Conservation (phyloP, 2,329 filamentous ascomycete species). For the Colletotrichum salicis region DNA sequence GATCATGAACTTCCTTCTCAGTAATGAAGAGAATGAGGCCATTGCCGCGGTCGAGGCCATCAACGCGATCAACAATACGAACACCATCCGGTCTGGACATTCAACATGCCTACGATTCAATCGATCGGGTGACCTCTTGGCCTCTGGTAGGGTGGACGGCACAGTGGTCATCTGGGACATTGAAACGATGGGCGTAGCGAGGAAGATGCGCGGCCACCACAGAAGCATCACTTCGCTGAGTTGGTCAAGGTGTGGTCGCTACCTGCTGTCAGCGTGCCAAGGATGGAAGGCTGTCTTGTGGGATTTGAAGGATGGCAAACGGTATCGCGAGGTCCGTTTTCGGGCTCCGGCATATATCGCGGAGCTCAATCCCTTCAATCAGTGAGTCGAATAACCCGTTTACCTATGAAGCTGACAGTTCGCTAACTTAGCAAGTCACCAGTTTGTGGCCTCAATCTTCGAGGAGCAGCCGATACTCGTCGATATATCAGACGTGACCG, state of each 20-base stretch:
- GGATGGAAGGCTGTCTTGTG: slow-evolving; percentile 97
- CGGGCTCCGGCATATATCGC: slow-evolving; percentile 95
- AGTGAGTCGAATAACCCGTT: slow-evolving; percentile 62
- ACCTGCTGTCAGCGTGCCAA: slow-evolving; percentile 90
- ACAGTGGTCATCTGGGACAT: slow-evolving; percentile 96
- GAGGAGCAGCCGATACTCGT: slow-evolving; percentile 93
- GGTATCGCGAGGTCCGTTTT: slow-evolving; percentile 87
- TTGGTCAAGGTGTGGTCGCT: slow-evolving; percentile 93
- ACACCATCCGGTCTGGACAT: slow-evolving; percentile 80
- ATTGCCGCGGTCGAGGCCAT: slow-evolving; percentile 36
- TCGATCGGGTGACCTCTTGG: slow-evolving; percentile 91
- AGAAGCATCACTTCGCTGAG: slow-evolving; percentile 93
- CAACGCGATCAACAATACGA: slow-evolving; percentile 71
- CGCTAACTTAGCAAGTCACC: slow-evolving; percentile 52
- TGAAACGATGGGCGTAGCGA: slow-evolving; percentile 95
- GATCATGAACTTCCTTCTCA: slow-evolving; percentile 68
- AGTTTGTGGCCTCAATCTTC: slow-evolving; percentile 91
- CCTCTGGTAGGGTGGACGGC: slow-evolving; percentile 92
- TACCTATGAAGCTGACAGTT: neutral
- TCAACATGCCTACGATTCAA: slow-evolving; percentile 84
- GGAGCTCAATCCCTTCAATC: slow-evolving; percentile 90
- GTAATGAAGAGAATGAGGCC: slow-evolving; percentile 57
- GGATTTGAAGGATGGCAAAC: slow-evolving; percentile 79
- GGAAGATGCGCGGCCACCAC: slow-evolving; percentile 92
- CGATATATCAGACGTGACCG: slow-evolving; percentile 76